A percentile compares a stretch with the other conserved stretches of the same genome.
phyloP scores from a whole-genome alignment of 495 filamentous ascomycete species.

The Hypoxylon rickii region DNA sequence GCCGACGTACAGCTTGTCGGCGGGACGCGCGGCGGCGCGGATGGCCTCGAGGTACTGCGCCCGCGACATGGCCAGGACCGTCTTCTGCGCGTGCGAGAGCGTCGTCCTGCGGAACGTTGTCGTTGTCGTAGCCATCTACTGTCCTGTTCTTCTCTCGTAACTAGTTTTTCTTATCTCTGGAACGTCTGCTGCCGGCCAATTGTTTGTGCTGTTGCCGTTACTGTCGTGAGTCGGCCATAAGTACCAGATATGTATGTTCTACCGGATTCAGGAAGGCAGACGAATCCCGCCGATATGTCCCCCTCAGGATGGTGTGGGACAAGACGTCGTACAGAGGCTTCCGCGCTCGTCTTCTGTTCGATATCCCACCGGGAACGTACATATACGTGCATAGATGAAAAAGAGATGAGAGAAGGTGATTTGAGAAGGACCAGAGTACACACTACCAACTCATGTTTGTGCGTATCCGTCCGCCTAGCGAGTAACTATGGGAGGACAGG shows the following conservation, averaged over 20 bases:
- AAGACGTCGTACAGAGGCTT: neutral
- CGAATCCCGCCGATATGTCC: no score
- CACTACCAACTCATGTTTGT: constrained; percentile 6
- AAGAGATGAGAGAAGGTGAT: neutral
- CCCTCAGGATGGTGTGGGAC: no score
- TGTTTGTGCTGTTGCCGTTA: neutral
- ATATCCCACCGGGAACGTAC: constrained; percentile 17
- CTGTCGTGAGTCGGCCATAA: no score
- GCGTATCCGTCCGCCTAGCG: constrained; percentile 8
- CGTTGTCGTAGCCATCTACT: constrained; percentile 13
- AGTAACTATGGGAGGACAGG: neutral
- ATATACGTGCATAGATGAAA: constrained; percentile 8
- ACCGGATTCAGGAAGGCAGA: no score
- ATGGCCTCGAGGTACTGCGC: constrained; percentile 30
- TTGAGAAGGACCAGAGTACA: neutral
- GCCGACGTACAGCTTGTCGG: constrained; percentile 32
- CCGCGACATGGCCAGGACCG: constrained; percentile 36
- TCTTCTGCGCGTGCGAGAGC: constrained; percentile 33
- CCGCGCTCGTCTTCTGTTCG: neutral
- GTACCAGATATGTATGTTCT: no score
- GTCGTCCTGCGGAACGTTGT: constrained; percentile 28
- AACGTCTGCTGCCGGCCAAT: no score
- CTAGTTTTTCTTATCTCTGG: neutral
- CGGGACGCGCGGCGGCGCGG: constrained; percentile 14
- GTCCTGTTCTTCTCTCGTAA: neutral